Conservation (phyloP, 352 stramenopile species). For the Blastocystis sp. region DNA sequence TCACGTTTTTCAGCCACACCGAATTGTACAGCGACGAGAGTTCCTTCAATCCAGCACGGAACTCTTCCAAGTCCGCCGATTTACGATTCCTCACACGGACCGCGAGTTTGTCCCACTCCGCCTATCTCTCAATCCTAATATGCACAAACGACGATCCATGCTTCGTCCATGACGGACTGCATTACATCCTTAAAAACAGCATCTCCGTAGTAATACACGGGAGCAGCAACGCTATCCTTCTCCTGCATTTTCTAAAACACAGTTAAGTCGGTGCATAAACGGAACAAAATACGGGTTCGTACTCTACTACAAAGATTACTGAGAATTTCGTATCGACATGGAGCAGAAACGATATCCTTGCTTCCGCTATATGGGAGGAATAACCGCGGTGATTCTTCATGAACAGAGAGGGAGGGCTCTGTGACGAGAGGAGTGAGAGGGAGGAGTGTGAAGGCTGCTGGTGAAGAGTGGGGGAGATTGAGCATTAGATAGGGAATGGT, state of each 20-base stretch:
- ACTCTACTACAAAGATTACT: conserved; percentile 10
- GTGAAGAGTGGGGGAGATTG: no score
- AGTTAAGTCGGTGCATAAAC: neutral
- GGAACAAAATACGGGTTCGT: neutral
- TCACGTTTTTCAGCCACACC: conserved; percentile 70
- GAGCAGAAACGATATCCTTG: no score
- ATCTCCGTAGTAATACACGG: conserved; percentile 62
- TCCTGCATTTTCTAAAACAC: conserved; percentile 58
- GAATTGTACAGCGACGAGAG: conserved; percentile 66
- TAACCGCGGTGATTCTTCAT: conserved; percentile 7
- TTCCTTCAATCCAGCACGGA: conserved; percentile 67
- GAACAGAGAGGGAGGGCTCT: no score
- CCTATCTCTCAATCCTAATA: conserved; percentile 5
- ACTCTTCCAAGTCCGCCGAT: conserved; percentile 72
- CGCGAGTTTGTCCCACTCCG: conserved; percentile 72
- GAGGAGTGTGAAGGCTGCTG: no score
- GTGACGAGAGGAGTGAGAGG: no score
- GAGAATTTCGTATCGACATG: no score
- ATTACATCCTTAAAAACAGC: conserved; percentile 73
- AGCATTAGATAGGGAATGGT: no score
- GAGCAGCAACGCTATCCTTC: conserved; percentile 43
- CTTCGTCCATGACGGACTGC: conserved; percentile 70
- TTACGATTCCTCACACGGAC: conserved; percentile 67
- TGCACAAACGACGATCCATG: conserved; percentile 36
- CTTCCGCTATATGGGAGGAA: no score